A percentile compares a stretch with the other conserved stretches of the same genome.
Evolutionary conservation across 2,329 filamentous ascomycete genomes (phyloP).

Genomic region (Byssothecium circinans): DNA sequence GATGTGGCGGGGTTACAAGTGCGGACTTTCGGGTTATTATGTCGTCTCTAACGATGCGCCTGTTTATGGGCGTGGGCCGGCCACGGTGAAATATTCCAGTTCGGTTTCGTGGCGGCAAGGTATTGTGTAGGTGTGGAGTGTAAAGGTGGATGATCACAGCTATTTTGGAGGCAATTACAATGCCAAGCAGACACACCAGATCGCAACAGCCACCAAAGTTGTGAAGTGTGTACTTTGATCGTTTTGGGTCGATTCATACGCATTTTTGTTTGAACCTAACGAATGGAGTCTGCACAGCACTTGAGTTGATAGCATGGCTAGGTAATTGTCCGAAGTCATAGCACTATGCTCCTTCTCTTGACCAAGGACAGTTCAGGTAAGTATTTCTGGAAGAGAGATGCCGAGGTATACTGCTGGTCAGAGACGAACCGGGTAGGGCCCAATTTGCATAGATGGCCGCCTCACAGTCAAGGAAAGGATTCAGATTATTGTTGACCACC

Average conservation of each 20-base stretch:
- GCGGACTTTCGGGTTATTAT: background rate
- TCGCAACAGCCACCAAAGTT: background rate
- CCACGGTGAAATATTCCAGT: conserved; percentile 10
- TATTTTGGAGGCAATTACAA: background rate
- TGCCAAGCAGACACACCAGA: background rate
- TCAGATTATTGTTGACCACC: background rate
- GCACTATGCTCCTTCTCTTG: too few relatives aligned
- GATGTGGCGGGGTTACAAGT: conserved; percentile 16
- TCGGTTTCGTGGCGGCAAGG: conserved; percentile 1
- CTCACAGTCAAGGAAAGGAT: background rate
- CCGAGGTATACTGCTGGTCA: too few relatives aligned
- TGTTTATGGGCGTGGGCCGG: conserved; percentile 18
- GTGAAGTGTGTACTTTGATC: too few relatives aligned
- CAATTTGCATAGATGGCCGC: too few relatives aligned
- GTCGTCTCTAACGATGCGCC: background rate
- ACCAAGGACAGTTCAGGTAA: too few relatives aligned
- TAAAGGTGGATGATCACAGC: background rate
- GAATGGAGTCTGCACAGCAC: too few relatives aligned
- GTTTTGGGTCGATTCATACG: too few relatives aligned
- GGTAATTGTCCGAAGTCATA: too few relatives aligned
- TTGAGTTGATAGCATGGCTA: too few relatives aligned
- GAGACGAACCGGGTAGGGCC: too few relatives aligned
- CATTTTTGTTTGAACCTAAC: too few relatives aligned
- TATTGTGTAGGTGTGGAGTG: background rate
- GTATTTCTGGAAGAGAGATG: too few relatives aligned